Evolutionary conservation across 495 filamentous ascomycete genomes (phyloP).

Genomic region (Trichoderma virens): DNA sequence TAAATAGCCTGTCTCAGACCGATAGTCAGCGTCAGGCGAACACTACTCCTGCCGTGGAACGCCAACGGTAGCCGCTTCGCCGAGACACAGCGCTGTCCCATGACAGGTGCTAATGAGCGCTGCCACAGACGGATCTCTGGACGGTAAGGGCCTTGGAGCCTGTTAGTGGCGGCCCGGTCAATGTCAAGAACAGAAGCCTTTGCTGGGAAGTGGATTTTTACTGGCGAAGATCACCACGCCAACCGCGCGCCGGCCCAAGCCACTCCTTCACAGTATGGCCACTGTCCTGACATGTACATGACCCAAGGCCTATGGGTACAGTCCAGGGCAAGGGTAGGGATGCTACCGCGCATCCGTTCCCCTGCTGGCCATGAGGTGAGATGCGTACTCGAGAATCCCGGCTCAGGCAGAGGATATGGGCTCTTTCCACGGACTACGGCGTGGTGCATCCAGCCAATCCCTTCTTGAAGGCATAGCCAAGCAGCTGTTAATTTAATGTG

Average conservation of each 20-base stretch:
- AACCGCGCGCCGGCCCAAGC: neutral
- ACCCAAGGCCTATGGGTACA: neutral
- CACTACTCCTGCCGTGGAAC: neutral
- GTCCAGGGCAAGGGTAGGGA: neutral
- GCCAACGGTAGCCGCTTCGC: too few species aligned
- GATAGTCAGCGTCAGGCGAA: neutral
- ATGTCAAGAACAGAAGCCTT: neutral
- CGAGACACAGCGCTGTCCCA: neutral
- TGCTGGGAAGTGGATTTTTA: neutral
- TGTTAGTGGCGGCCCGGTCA: neutral
- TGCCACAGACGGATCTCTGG: neutral
- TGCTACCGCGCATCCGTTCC: neutral
- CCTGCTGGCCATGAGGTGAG: neutral
- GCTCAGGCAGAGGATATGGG: neutral
- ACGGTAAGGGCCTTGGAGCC: too few species aligned
- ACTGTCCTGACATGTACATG: neutral
- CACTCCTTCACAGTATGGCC: neutral
- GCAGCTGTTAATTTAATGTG: neutral
- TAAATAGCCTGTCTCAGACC: slow-evolving; percentile 2
- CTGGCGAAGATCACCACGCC: slow-evolving; percentile 3
- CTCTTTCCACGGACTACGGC: neutral
- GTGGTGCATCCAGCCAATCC: neutral
- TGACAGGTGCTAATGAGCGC: neutral
- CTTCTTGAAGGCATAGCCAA: neutral
- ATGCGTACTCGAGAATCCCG: neutral